A percentile compares a stretch with the other conserved stretches of the same genome.
phyloP scores from a whole-genome alignment of 331 rosid species.

The Ulmus americana region DNA sequence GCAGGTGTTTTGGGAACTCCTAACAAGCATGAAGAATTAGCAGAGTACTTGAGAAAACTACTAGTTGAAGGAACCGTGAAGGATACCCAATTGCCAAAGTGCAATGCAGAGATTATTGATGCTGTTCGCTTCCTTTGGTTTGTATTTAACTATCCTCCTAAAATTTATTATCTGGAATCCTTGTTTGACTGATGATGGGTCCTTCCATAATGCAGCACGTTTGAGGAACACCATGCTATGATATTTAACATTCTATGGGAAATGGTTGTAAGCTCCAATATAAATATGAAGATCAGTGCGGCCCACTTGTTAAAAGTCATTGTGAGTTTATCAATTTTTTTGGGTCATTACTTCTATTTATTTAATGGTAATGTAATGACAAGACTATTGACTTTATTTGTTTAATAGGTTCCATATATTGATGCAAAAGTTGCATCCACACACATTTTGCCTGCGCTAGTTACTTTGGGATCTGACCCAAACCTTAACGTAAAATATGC shows the following conservation, averaged over 20 bases:
- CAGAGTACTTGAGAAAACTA: constrained; percentile 67
- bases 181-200: constrained; percentile 12
- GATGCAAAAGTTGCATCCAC: constrained; percentile 91
- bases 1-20: constrained; percentile 88
- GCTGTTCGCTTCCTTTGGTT: constrained; percentile 92
- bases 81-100: constrained; percentile 48
- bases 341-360: constrained; percentile 18
- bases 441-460: constrained; percentile 85
- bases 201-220: constrained; percentile 59
- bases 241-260: constrained; percentile 88
- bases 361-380: constrained; percentile 23
- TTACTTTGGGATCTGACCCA: constrained; percentile 91
- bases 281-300: constrained; percentile 72
- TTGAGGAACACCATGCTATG: constrained; percentile 64
- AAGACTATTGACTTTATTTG: constrained; percentile 15
- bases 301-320: constrained; percentile 76
- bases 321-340: constrained; percentile 43
- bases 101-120: constrained; percentile 62
- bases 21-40: constrained; percentile 50
- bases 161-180: constrained; percentile 5
- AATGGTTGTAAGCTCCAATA: constrained; percentile 83
- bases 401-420: constrained; percentile 67
- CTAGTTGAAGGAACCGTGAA: constrained; percentile 51
- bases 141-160: constrained; percentile 23
- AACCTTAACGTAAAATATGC: constrained; percentile 87